A percentile compares a stretch with the other conserved stretches of the same genome.
Evolutionary conservation across 805 yeast species (phyloP).

Genomic region (Ogataea glucozyma): DNA sequence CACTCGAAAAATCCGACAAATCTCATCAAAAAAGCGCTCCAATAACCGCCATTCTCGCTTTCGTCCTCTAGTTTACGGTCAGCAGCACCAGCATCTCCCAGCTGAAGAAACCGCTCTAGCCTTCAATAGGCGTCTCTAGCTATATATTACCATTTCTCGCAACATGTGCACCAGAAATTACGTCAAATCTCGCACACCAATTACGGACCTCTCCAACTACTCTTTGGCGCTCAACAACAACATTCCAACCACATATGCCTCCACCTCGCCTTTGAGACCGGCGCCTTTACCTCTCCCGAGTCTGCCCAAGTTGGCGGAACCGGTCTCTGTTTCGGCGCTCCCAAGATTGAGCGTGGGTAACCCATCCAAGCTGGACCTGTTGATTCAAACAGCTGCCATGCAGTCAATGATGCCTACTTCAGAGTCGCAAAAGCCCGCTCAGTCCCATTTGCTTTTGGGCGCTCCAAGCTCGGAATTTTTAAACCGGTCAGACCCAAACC

Average conservation of each 20-base stretch:
- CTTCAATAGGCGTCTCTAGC: too few species aligned
- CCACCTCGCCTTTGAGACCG: constrained; percentile 19
- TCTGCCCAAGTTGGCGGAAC: constrained; percentile 14
- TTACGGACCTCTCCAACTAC: constrained; percentile 34
- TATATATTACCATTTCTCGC: too few species aligned
- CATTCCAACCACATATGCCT: constrained; percentile 30
- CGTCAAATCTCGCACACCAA: constrained; percentile 28
- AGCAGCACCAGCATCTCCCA: neutral
- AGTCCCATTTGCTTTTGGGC: too few species aligned
- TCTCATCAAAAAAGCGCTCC: neutral
- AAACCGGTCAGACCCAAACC: neutral
- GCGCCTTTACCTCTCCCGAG: constrained; percentile 14
- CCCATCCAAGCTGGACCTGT: constrained; percentile 30
- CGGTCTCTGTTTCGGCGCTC: constrained; percentile 9
- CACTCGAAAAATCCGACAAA: neutral
- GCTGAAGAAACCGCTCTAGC: constrained; percentile 2
- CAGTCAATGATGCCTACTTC: constrained; percentile 9
- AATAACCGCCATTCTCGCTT: neutral
- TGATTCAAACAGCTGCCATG: constrained; percentile 35
- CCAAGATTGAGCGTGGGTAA: constrained; percentile 11
- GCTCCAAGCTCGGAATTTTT: too few species aligned
- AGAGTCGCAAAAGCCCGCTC: neutral
- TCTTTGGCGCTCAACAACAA: constrained; percentile 31
- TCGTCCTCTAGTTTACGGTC: too few species aligned
- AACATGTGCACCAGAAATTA: constrained; percentile 31